phyloP scores from a whole-genome alignment of 2,329 filamentous ascomycete species.

The Phaeomoniella chlamydospora region DNA sequence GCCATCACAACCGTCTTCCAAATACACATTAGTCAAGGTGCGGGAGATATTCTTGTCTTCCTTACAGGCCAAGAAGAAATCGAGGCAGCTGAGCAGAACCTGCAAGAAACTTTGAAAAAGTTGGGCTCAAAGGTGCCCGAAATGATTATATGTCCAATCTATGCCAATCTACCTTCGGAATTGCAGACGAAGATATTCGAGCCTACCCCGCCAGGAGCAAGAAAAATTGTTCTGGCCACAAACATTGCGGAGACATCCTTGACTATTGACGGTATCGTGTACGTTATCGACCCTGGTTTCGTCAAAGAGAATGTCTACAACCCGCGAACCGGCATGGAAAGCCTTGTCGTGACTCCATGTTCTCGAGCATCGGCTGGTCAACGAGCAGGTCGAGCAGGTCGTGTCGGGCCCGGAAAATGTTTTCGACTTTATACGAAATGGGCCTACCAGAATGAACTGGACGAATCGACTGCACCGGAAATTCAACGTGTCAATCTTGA shows the following conservation, averaged over 20 bases:
- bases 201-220: constrained; percentile 67
- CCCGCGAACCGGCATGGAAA: constrained; percentile 81
- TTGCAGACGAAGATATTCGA: constrained; percentile 90
- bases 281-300: constrained; percentile 89
- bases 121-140: constrained; percentile 73
- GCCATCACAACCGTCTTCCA: constrained; percentile 90
- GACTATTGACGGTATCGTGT: constrained; percentile 91
- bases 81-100: constrained; percentile 67
- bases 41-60: constrained; percentile 87
- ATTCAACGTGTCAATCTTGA: constrained; percentile 87
- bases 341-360: constrained; percentile 77
- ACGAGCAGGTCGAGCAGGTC: constrained; percentile 78
- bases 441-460: constrained; percentile 88
- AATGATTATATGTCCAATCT: constrained; percentile 83
- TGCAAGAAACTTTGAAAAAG: constrained; percentile 76
- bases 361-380: constrained; percentile 88
- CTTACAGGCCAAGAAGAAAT: constrained; percentile 95
- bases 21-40: constrained; percentile 74
- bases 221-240: constrained; percentile 87
- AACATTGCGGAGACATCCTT: constrained; percentile 95
- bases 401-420: constrained; percentile 82
- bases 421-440: constrained; percentile 90
- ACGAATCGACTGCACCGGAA: constrained; percentile 81
- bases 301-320: constrained; percentile 95
- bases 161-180: constrained; percentile 82